Base-by-base conservation (phyloP, 2,329 filamentous ascomycete genomes). In the Claviceps monticola region DNA sequence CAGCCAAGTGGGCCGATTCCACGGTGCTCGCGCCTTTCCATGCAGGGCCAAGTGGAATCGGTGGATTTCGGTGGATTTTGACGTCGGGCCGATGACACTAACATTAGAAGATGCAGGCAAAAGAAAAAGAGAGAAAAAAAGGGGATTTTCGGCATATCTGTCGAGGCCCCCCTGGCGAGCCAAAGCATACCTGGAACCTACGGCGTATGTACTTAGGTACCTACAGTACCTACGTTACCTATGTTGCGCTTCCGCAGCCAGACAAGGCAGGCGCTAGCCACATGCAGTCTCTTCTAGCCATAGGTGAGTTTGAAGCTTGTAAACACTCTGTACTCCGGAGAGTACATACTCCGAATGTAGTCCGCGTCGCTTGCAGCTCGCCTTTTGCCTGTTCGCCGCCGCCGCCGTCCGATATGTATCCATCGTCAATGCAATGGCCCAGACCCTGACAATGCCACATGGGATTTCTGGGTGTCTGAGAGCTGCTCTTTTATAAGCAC, bases 21-120 rank as follows among this genome's bases (percentile, higher is more conserved):
- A 51, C 45, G 48, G 41, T 48, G 45, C 36, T 34, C 23, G 44
- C 26, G 8, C 26, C 41, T 29, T 45, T 19, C 38, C 29, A 48
- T 45, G 44, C 21, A 26, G 29, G 8, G 17, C 5, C 5, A 26
- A 23, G 51, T 53, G 51, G 49, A 43, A 43, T 41, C 42, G 9
- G 34, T 52, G 42, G 42, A 44, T 16, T 42, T 23, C 44, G 23
- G 44, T 46, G 44, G 44, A 46, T 46, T 46, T 34, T 42, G 41
- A 42, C 47, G 29, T 52, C 51, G 51, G 51, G 34, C 51, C 51
- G 48, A 53, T 53, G 43, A 36, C 37, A 23, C 4, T 23, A 26
- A 6, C 8, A 26, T n/a, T 11, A 29, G 26, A 8, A 29, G 11
- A 29, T 11, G 8, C 29, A 34, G 29, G 29, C 29, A 34, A 34